Conservation (phyloP, 768 basidiomycete genomes). For the Mycena vitilis region DNA sequence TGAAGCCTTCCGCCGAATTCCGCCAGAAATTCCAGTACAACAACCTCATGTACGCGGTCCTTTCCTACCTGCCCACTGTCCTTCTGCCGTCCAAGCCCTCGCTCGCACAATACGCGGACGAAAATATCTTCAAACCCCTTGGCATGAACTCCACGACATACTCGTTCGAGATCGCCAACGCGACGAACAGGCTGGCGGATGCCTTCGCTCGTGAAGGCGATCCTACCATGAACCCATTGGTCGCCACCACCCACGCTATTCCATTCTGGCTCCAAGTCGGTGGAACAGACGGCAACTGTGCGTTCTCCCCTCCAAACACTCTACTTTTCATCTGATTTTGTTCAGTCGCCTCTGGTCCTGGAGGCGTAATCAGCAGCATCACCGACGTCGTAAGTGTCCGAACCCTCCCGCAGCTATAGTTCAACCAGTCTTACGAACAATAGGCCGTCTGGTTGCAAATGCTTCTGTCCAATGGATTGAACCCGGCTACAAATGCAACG, state of each 20-base stretch:
- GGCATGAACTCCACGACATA: constrained; percentile 46
- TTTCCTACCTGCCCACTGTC: constrained; percentile 44
- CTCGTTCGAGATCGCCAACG: constrained; percentile 42
- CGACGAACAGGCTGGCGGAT: constrained; percentile 44
- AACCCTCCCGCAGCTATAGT: neutral
- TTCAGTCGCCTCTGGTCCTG: constrained; percentile 44
- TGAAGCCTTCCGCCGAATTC: constrained; percentile 45
- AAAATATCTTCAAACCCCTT: constrained; percentile 45
- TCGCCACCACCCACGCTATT: constrained; percentile 23
- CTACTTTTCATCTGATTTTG: neutral
- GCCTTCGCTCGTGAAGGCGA: constrained; percentile 38
- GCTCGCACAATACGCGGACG: constrained; percentile 45
- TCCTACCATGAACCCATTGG: constrained; percentile 28
- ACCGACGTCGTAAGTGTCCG: constrained; percentile 40
- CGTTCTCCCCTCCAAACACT: constrained; percentile 9
- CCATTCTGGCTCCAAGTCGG: constrained; percentile 38
- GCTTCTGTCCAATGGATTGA: constrained; percentile 39
- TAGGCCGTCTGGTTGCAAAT: constrained; percentile 43
- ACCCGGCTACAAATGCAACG: constrained; percentile 40
- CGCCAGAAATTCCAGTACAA: constrained; percentile 44
- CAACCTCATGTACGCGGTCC: constrained; percentile 44
- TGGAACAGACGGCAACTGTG: constrained; percentile 43
- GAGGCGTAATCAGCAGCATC: constrained; percentile 43
- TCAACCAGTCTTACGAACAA: neutral
- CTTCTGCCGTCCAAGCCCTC: constrained; percentile 42